These are phyloP conservation scores for Eragrostis nindensis DNA, from an alignment of 176 grass and related monocot species.

Conservation along the genomic window DNA sequence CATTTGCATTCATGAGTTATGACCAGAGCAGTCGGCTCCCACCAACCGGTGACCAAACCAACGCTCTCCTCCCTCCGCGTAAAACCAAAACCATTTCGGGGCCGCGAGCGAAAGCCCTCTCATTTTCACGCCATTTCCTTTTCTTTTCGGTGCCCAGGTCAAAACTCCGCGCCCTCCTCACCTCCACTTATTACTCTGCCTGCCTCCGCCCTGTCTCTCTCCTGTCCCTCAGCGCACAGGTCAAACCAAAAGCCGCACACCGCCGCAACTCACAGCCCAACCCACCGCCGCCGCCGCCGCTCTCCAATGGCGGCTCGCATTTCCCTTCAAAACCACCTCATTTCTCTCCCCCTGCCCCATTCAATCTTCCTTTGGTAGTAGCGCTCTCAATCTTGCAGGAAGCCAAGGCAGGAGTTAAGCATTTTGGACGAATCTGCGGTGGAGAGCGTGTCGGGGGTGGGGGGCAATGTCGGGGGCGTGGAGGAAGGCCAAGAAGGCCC, in stretches of 20 bases:
- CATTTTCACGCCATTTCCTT: background rate
- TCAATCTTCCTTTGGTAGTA: background rate
- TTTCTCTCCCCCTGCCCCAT: background rate
- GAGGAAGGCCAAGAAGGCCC: conserved; percentile 80
- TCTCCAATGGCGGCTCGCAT: conserved; percentile 49
- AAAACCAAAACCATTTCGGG: conserved; percentile 12
- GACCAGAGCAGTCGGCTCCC: conserved; percentile 8
- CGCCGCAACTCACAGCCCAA: conserved; percentile 37
- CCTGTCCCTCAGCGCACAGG: conserved; percentile 44
- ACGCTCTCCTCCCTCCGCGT: background rate
- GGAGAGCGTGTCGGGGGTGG: background rate
- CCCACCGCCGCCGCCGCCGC: conserved; percentile 16
- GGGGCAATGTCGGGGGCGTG: conserved; percentile 69
- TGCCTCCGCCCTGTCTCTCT: conserved; percentile 16
- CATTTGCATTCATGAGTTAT: conserved; percentile 16
- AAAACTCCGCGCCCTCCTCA: background rate
- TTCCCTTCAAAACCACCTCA: conserved; percentile 44
- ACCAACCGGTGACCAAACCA: conserved; percentile 46
- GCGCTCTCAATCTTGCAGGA: background rate
- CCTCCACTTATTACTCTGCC: background rate
- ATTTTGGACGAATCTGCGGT: background rate
- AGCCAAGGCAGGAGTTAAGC: background rate
- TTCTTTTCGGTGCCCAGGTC: background rate
- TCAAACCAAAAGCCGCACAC: conserved; percentile 60
- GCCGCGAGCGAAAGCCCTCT: background rate